Evolutionary conservation across 179 eudicot species (phyloP), one percentile per base, ranked within the genome.

Genomic region (Spergularia azorica): DNA sequence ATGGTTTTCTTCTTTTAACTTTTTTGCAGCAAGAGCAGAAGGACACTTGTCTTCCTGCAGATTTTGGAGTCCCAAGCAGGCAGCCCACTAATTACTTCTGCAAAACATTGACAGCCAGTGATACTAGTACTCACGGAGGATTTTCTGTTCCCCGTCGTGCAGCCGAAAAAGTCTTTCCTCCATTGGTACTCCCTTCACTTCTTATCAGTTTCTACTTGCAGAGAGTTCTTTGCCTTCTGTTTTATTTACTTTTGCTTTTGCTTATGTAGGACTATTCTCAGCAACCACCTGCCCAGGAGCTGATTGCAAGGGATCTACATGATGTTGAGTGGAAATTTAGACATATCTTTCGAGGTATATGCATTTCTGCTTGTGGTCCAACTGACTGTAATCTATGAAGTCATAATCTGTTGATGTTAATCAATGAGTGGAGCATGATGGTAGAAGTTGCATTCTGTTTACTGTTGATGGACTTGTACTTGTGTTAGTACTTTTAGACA

Each of bases 101-200:
- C 86, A 93, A 93, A 88, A 93, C 97, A 71, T 80, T 93, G 77
- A 93, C 97, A 10, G 97, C 97, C 9, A 93, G 97, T 81, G 97
- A 93, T 80, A 93, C 98, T 36, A 93, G 98, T 78, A 91, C 98
- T 16, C 98, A 93, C 75, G 98, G 98, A 70, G 98, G 98, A 6
- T 93, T 93, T 81, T 93, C 98, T 79, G 98, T 93, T 81, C 98
- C 98, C 77, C 93, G 98, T 14, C 98, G 98, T 76, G 97, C 98
- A 56, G 98, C 98, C 26, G 97, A 93, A 83, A 93, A 92, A 93
- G 97, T 93, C 81, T 93, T 90, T 54, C 98, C 98, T 70, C 98
- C 97, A 13, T 73, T 93, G 90, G 98, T 92, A 87, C 43, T 65
- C 21, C 32, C 63, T 48, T 11, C 78, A 43, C 67, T 50, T 65